Evolutionary conservation across 495 filamentous ascomycete species (phyloP).

Genomic region (Hypoxylon perforatum): DNA sequence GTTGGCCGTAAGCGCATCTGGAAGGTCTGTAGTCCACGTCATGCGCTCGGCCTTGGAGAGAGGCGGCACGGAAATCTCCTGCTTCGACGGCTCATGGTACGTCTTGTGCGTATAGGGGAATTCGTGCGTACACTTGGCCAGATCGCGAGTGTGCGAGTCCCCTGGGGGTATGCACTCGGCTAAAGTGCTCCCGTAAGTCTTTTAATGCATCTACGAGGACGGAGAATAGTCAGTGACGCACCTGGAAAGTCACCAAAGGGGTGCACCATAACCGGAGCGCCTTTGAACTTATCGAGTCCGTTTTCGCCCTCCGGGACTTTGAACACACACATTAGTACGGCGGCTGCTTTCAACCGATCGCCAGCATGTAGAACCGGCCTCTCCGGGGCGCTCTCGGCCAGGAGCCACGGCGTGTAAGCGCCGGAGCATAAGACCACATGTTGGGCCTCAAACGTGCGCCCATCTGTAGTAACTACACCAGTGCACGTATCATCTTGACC

Average conservation of each 20-base stretch:
- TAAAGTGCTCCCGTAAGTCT: constrained; percentile 20
- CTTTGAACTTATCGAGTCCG: constrained; percentile 41
- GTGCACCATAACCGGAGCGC: constrained; percentile 41
- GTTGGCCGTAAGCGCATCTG: constrained; percentile 32
- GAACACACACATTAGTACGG: constrained; percentile 56
- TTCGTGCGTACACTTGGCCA: constrained; percentile 48
- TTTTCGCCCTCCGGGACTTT: constrained; percentile 37
- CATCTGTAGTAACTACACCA: constrained; percentile 52
- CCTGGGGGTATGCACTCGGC: constrained; percentile 45
- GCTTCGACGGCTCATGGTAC: constrained; percentile 12
- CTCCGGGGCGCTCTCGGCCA: constrained; percentile 60
- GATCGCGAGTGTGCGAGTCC: constrained; percentile 11
- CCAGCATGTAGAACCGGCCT: constrained; percentile 57
- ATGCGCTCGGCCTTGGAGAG: constrained; percentile 10
- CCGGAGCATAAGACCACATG: constrained; percentile 59
- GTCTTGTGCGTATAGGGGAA: constrained; percentile 43
- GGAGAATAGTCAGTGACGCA: constrained; percentile 4
- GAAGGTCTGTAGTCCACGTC: constrained; percentile 36
- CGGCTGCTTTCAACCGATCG: constrained; percentile 60
- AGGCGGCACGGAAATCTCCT: constrained; percentile 36
- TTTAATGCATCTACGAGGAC: not conserved
- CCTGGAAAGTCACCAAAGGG: constrained; percentile 31
- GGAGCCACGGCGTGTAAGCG: constrained; percentile 60
- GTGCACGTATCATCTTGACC: constrained; percentile 51
- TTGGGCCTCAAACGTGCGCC: constrained; percentile 50